Conservation (phyloP, 371 early-diverging fungal species). For the Apophysomyces elegans region DNA sequence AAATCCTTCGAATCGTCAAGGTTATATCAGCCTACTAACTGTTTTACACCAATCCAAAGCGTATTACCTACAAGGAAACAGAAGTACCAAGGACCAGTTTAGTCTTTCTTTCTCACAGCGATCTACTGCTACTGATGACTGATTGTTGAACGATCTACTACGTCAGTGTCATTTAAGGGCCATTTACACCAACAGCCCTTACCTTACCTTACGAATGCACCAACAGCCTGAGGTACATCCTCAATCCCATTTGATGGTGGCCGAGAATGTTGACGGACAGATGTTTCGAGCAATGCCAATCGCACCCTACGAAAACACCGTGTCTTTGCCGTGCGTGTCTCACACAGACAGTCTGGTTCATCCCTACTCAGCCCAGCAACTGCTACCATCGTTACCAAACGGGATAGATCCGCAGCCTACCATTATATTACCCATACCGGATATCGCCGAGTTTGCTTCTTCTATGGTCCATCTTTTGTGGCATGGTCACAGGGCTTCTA, state of each 20-base stretch:
- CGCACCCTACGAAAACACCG: constrained; percentile 1
- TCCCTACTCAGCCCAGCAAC: background rate
- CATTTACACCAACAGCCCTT: background rate
- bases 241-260: background rate
- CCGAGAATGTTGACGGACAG: background rate
- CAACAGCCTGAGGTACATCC: background rate
- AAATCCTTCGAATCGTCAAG: no score
- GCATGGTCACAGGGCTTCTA: constrained; percentile 54
- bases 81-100: background rate
- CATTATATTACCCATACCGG: constrained; percentile 31
- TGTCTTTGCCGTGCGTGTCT: background rate
- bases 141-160: background rate
- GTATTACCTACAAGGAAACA: no score
- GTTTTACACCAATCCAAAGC: no score
- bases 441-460: constrained; percentile 65
- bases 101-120: background rate
- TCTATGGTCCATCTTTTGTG: constrained; percentile 67
- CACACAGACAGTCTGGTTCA: background rate
- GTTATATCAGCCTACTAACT: no score
- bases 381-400: constrained; percentile 31
- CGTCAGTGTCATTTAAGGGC: no score
- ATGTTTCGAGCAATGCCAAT: background rate
- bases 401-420: constrained; percentile 33
- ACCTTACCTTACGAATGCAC: background rate
- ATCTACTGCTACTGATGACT: background rate